A percentile compares a stretch with the other conserved stretches of the same genome.
phyloP scores from a whole-genome alignment of 2,329 filamentous ascomycete genomes.

The Nannizziopsis barbatae region DNA sequence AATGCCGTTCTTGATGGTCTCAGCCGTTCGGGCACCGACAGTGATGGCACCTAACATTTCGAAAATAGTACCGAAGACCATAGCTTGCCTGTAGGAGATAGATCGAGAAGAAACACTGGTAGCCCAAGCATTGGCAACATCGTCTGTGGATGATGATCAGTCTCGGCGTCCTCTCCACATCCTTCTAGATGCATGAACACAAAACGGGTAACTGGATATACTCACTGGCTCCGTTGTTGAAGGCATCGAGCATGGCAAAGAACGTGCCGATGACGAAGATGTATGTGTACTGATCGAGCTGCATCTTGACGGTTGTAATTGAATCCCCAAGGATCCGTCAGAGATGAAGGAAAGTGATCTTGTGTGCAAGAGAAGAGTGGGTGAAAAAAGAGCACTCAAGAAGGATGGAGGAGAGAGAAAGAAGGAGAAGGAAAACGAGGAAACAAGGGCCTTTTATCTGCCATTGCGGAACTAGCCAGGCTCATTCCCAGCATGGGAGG shows the following conservation, averaged over 20 bases:
- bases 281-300: slow-evolving; percentile 54
- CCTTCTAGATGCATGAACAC: slow-evolving; percentile 19
- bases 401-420: too few relatives aligned
- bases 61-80: slow-evolving; percentile 55
- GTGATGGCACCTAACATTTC: slow-evolving; percentile 57
- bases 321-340: not conserved
- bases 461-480: too few relatives aligned
- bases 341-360: too few relatives aligned
- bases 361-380: too few relatives aligned
- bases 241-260: slow-evolving; percentile 66
- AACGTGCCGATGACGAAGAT: slow-evolving; percentile 64
- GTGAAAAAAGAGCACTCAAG: too few relatives aligned
- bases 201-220: too few relatives aligned
- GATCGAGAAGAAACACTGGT: slow-evolving; percentile 73
- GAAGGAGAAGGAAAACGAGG: too few relatives aligned
- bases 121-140: slow-evolving; percentile 76
- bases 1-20: slow-evolving; percentile 71
- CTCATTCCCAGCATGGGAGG: too few relatives aligned
- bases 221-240: slow-evolving; percentile 66
- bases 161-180: slow-evolving; percentile 9
- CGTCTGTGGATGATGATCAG: slow-evolving; percentile 40
- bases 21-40: slow-evolving; percentile 58
- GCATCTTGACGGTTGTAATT: slow-evolving; percentile 38
- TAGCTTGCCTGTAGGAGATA: slow-evolving; percentile 57
- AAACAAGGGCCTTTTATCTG: too few relatives aligned